phyloP scores from a whole-genome alignment of 352 stramenopile genomes.

The Phytophthora sansomeana region DNA sequence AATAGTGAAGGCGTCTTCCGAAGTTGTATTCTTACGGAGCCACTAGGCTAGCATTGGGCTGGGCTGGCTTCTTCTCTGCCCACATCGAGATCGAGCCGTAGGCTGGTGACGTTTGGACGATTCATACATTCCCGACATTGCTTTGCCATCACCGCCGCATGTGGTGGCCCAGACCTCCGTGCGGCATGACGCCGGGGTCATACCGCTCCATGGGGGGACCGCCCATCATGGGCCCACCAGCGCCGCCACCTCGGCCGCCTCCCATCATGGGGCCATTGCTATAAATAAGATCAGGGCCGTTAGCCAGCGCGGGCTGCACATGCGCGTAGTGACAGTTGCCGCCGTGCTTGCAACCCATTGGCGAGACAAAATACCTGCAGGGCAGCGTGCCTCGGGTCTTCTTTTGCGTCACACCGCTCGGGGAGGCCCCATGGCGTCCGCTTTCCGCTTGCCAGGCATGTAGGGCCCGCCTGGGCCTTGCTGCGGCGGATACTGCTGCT shows the following conservation, averaged over 20 bases:
- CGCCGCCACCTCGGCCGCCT: conserved; percentile 31
- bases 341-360: conserved; percentile 78
- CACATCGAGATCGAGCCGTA: conserved; percentile 33
- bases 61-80: conserved; percentile 34
- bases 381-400: conserved; percentile 54
- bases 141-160: conserved; percentile 54
- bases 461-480: conserved; percentile 39
- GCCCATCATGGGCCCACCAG: conserved; percentile 27
- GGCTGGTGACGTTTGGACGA: conserved; percentile 36
- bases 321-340: conserved; percentile 75
- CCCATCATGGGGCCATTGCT: conserved; percentile 49
- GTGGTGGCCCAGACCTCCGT: conserved; percentile 42
- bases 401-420: conserved; percentile 51
- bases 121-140: conserved; percentile 28
- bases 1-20: conserved; percentile 25
- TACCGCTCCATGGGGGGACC: conserved; percentile 54
- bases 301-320: conserved; percentile 45
- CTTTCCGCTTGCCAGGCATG: conserved; percentile 56
- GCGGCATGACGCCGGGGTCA: conserved; percentile 50
- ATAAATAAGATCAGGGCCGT: conserved; percentile 70
- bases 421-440: conserved; percentile 37
- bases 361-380: conserved; percentile 79
- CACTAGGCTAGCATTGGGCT: conserved; percentile 6
- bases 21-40: conserved; percentile 20
- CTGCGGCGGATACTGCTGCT: conserved; percentile 39